phyloP scores from a whole-genome alignment of 2,329 filamentous ascomycete genomes.

The Clonostachys rosea region DNA sequence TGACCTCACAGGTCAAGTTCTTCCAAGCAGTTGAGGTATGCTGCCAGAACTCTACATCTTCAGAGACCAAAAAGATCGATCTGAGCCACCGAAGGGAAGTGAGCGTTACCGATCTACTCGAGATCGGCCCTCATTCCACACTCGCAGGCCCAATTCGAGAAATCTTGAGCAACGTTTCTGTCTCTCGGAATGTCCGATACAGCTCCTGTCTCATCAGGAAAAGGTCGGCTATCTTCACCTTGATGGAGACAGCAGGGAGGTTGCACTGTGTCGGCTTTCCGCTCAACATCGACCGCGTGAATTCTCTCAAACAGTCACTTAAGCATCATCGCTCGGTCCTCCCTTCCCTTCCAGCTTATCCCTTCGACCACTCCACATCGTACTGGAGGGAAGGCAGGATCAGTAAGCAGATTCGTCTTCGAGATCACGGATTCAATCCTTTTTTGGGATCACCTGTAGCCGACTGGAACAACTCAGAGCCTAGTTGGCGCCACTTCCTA shows the following conservation, averaged over 20 bases:
- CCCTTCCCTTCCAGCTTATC: slow-evolving; percentile 11
- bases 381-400: slow-evolving; percentile 12
- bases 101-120: not conserved
- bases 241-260: not conserved
- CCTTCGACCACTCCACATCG: slow-evolving; percentile 10
- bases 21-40: no score
- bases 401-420: slow-evolving; percentile 13
- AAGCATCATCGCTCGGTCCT: not conserved
- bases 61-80: no score
- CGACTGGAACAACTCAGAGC: slow-evolving; percentile 12
- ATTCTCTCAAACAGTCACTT: not conserved
- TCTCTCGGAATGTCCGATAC: not conserved
- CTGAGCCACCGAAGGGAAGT: no score
- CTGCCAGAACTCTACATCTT: no score
- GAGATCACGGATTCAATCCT: slow-evolving; percentile 5
- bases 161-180: not conserved
- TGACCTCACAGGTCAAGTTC: no score
- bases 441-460: slow-evolving; percentile 12
- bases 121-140: not conserved
- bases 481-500: slow-evolving; percentile 23
- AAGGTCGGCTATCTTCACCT: not conserved
- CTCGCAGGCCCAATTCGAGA: not conserved
- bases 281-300: not conserved
- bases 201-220: not conserved
- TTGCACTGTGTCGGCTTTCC: not conserved